Evolutionary conservation across 108 stramenopile genomes (phyloP).

Genomic region (Cyclotella kingstonii): DNA sequence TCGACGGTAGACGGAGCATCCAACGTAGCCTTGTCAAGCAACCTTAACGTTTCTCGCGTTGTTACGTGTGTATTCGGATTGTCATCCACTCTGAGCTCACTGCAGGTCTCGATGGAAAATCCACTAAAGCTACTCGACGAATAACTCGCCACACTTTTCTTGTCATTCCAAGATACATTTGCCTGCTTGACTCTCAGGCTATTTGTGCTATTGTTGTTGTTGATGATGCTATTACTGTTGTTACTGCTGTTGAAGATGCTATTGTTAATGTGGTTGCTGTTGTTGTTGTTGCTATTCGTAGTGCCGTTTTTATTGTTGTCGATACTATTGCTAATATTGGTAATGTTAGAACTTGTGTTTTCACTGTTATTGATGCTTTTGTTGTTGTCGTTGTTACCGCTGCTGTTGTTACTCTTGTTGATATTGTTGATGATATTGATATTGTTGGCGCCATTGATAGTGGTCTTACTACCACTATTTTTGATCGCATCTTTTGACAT

Average conservation of each 20-base stretch:
- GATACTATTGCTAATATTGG: too few relatives aligned
- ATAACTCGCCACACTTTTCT: constrained; percentile 8
- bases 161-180: background rate
- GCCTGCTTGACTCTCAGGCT: background rate
- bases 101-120: constrained; percentile 9
- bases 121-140: constrained; percentile 5
- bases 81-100: background rate
- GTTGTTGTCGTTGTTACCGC: too few relatives aligned
- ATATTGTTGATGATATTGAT: too few relatives aligned
- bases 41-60: background rate
- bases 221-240: background rate
- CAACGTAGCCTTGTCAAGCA: too few relatives aligned
- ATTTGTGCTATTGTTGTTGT: background rate
- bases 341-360: too few relatives aligned
- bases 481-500: too few relatives aligned
- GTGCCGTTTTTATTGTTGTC: background rate
- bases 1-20: too few relatives aligned
- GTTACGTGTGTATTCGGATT: background rate
- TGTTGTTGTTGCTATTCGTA: background rate
- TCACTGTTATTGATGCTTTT: too few relatives aligned
- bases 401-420: too few relatives aligned
- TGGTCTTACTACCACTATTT: too few relatives aligned
- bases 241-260: background rate
- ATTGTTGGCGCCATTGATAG: too few relatives aligned
- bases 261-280: background rate